Evolutionary conservation across 2,329 filamentous ascomycete species (phyloP), one percentile per base, ranked within the genome.

Genomic region (Phyllosticta capitalensis): DNA sequence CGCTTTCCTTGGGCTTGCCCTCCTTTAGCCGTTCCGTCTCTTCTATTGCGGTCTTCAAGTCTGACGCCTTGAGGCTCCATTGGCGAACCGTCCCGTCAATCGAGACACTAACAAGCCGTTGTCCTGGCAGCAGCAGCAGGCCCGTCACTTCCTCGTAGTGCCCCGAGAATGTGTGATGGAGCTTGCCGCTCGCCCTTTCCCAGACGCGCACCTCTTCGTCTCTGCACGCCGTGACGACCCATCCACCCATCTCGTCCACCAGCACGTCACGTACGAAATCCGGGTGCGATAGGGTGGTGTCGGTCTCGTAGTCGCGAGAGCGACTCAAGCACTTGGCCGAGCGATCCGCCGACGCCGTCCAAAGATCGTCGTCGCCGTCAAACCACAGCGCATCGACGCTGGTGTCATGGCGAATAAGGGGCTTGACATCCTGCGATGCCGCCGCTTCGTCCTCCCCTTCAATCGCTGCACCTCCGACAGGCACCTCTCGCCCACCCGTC

Each of bases 121-220:
- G 77, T 5, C 74, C 75, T 24, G 74, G 71, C 26, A 91, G 71
- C 55, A 95, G 70, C 1, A 87, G 78, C 51, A 97, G 74, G 38
- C 87, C 90, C 0, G 90, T 96, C 14, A 99, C 87, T 72, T 97
- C 94, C 68, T 99, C 91, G 69, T 84, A 97, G 75, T 99, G 94
- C 0, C 94, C 94, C 45, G 83, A 81, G 62, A 92, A 85, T 7
- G 82, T 81, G 71, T 88, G 88, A 68, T 87, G 82, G 30, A 95
- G 76, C 69, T 87, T 84, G 4, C 89, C 90, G 9, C 84, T 86
- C 62, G 75, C 78, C 70, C 76, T 75, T 71, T 96, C 88, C 92
- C 92, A 99, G 9, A 97, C 82, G 66, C 95, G 88, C 61, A 99
- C 80, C 66, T 96, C 85, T 74, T 99, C 94, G 68, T 96, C 90